phyloP scores from a whole-genome alignment of 208 protist genomes.

The Herpetomonas tarakana region DNA sequence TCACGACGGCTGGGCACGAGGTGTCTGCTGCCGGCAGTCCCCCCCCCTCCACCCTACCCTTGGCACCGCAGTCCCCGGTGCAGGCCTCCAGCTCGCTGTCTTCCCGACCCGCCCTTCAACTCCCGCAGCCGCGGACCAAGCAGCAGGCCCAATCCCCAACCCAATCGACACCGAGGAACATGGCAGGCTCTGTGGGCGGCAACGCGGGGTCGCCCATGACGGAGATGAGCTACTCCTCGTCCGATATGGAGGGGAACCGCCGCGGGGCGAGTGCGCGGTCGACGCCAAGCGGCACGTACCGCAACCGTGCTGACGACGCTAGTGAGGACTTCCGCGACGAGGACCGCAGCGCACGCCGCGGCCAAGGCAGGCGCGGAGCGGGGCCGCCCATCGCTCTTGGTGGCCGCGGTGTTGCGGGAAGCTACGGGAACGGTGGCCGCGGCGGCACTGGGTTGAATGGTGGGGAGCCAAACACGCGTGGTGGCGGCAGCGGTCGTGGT shows the following conservation, averaged over 20 bases:
- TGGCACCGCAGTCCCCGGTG: slow-evolving; percentile 9
- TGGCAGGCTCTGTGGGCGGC: slow-evolving; percentile 4
- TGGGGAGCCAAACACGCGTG: too few species aligned
- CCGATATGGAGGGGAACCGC: slow-evolving; percentile 22
- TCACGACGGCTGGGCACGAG: slow-evolving; percentile 21
- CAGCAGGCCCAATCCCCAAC: slow-evolving; percentile 28
- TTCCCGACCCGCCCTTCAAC: slow-evolving; percentile 26
- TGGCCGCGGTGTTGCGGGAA: neutral
- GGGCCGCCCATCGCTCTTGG: too few species aligned
- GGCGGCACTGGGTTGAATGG: neutral
- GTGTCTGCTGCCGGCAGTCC: slow-evolving; percentile 17
- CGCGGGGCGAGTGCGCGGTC: slow-evolving; percentile 13
- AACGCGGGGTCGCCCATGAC: slow-evolving; percentile 16
- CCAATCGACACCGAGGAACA: slow-evolving; percentile 23
- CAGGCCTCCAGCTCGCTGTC: neutral
- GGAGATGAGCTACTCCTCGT: slow-evolving; percentile 18
- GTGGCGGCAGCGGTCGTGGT: slow-evolving; percentile 13
- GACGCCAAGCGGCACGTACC: neutral
- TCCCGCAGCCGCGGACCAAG: slow-evolving; percentile 66
- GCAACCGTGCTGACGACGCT: neutral
- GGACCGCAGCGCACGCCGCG: neutral
- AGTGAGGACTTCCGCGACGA: neutral
- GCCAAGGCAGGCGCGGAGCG: neutral
- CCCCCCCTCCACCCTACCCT: slow-evolving; percentile 8
- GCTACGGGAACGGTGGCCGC: neutral